These are phyloP conservation scores for Sporothrix phasma DNA, from an alignment of 2,329 filamentous ascomycete genomes.

Conservation along the genomic window DNA sequence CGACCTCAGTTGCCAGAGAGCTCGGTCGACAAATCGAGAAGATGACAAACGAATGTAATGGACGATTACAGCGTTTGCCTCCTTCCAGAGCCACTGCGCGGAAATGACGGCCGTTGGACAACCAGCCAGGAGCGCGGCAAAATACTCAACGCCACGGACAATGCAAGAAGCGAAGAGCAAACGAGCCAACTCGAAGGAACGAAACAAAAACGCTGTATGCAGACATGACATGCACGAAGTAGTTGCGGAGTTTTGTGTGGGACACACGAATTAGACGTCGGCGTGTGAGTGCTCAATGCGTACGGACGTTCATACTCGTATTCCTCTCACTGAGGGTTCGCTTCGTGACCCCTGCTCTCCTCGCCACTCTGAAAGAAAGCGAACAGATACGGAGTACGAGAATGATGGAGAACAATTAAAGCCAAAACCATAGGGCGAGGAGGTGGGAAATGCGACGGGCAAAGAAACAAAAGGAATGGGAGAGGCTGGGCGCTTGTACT, in stretches of 20 bases:
- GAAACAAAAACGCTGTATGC: background rate
- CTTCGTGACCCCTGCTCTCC: background rate
- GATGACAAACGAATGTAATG: background rate
- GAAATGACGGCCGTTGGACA: background rate
- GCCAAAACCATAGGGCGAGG: too few species aligned
- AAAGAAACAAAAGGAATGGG: background rate
- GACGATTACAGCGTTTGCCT: background rate
- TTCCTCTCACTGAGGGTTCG: too few species aligned
- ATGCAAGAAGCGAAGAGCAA: background rate
- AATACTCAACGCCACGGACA: background rate
- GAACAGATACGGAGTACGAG: background rate
- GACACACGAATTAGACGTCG: slow-evolving; percentile 13
- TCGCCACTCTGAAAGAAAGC: background rate
- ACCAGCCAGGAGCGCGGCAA: background rate
- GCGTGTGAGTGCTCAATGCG: slow-evolving; percentile 12
- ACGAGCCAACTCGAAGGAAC: background rate
- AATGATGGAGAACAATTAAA: background rate
- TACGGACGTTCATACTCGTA: too few species aligned
- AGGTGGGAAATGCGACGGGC: background rate
- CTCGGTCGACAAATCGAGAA: background rate
- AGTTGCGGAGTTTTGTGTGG: too few species aligned
- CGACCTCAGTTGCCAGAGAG: background rate
- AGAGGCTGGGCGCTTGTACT: slow-evolving; percentile 14
- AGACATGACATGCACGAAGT: background rate
- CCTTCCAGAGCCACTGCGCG: background rate